Evolutionary conservation across 164 flowering plant species (phyloP), one percentile per base, ranked within the genome.

Genomic region (Buxus sempervirens): DNA sequence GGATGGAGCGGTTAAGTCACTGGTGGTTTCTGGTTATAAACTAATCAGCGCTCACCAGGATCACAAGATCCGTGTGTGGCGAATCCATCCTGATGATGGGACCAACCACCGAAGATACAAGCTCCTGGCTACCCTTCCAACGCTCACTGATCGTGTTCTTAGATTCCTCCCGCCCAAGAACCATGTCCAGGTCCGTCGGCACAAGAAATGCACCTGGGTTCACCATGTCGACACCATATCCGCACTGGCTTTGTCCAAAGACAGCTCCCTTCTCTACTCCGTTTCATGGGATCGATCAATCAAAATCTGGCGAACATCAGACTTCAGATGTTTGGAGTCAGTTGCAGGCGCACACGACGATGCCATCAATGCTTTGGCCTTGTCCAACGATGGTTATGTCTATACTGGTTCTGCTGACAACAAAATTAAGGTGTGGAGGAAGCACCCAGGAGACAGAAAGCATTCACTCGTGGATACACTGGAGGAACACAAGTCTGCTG

Each of bases 341-440:
- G 59, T 65, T 27, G 16, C 22, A 13, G 54, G 27, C 1, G 68
- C 68, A 16, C 68, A 65, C n/a, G 68, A 65, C 27, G 68, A 65
- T 28, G 68, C 68, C 5, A 54, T 65, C 9, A 65, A 65, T 54
- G 68, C 68, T 6, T 1, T 65, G 8, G 68, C 79, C 54, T 24
- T 81, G 41, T 87, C 97, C 8, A 41, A 51, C 0, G 83, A 86
- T 42, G 96, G 93, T 9, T 66, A 73, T 71, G 74, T 91, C 57
- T 90, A 84, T 75, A 94, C 96, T 0, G 98, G 93, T 19, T 94
- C 98, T 38, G 90, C 98, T 13, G 98, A 94, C 66, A 84, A 74
- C 60, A 88, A 70, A 62, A 89, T 94, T 66, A 94, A 90, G 77
- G 85, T 89, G 20, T 94, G 98, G 98, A 84, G 62, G 64, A 84